Conservation (phyloP, 1,284 basidiomycete species). For the Omphalotus olearius region DNA sequence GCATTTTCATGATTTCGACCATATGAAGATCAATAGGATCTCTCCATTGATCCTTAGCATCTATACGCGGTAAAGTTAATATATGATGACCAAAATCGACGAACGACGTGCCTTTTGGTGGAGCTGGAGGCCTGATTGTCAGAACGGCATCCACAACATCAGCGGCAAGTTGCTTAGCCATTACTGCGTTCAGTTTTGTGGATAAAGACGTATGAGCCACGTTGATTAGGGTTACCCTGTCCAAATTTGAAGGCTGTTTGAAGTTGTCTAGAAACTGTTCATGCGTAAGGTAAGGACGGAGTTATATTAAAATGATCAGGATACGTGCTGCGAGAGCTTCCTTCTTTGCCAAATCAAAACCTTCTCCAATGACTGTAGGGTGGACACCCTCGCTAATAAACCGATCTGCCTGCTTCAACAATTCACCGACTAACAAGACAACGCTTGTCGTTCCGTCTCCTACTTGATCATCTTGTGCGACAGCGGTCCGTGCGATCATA, state of each 20-base stretch:
- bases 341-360: conserved; percentile 97
- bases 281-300: background rate
- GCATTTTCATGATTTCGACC: conserved; percentile 99
- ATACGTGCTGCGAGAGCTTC: conserved; percentile 77
- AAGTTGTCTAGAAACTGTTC: conserved; percentile 88
- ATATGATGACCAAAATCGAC: conserved; percentile 18
- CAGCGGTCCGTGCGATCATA: conserved; percentile 98
- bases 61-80: conserved; percentile 31
- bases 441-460: conserved; percentile 99
- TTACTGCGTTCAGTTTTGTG: conserved; percentile 83
- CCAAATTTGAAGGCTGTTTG: conserved; percentile 72
- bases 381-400: conserved; percentile 99
- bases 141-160: conserved; percentile 96
- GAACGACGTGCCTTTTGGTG: conserved; percentile 46
- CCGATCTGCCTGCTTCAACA: conserved; percentile 96
- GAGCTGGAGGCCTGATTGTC: conserved; percentile 75
- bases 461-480: conserved; percentile 98
- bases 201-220: conserved; percentile 94
- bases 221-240: conserved; percentile 88
- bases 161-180: conserved; percentile 88
- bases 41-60: conserved; percentile 60
- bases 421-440: conserved; percentile 94
- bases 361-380: conserved; percentile 93
- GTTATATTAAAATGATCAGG: conserved; percentile 15
- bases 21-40: conserved; percentile 98